These are phyloP conservation scores for Annulohypoxylon truncatum DNA, from an alignment of 2,329 filamentous ascomycete genomes.

Conservation along the genomic window DNA sequence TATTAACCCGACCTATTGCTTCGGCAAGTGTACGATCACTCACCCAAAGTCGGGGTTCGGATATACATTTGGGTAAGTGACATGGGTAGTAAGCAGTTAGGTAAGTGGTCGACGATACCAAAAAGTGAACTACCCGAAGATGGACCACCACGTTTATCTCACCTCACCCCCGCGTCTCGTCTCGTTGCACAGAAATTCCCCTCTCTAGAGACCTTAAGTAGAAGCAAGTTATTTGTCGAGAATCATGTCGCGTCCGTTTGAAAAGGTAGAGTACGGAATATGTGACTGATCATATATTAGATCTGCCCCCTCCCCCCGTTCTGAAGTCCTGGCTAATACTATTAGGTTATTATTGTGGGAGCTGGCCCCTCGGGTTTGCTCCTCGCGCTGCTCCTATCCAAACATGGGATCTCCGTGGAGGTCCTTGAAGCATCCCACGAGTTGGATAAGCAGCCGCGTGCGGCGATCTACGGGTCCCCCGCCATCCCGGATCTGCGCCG, in stretches of 20 bases:
- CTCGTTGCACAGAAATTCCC: background rate
- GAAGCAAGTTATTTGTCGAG: constrained; percentile 7
- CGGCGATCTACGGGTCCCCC: constrained; percentile 70
- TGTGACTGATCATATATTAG: background rate
- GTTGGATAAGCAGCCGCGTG: constrained; percentile 70
- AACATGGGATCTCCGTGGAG: constrained; percentile 63
- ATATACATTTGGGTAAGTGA: constrained; percentile 3
- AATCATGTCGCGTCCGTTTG: constrained; percentile 46
- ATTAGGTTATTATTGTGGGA: constrained; percentile 59
- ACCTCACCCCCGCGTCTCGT: constrained; percentile 22
- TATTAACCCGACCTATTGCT: constrained; percentile 28
- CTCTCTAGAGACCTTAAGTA: background rate
- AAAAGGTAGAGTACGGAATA: constrained; percentile 41
- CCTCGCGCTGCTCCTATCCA: constrained; percentile 63
- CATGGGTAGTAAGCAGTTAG: constrained; percentile 1
- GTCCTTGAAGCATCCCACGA: constrained; percentile 66
- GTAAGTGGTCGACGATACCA: background rate
- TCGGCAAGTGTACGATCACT: constrained; percentile 36
- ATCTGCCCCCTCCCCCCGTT: background rate
- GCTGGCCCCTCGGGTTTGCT: constrained; percentile 63
- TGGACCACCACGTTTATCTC: constrained; percentile 1
- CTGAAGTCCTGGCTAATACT: constrained; percentile 19
- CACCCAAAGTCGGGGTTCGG: constrained; percentile 27
- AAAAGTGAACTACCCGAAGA: constrained; percentile 10
- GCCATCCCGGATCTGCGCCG: constrained; percentile 68